Evolutionary conservation across 2,329 filamentous ascomycete species (phyloP).

Genomic region (Colletotrichum euphorbiae): DNA sequence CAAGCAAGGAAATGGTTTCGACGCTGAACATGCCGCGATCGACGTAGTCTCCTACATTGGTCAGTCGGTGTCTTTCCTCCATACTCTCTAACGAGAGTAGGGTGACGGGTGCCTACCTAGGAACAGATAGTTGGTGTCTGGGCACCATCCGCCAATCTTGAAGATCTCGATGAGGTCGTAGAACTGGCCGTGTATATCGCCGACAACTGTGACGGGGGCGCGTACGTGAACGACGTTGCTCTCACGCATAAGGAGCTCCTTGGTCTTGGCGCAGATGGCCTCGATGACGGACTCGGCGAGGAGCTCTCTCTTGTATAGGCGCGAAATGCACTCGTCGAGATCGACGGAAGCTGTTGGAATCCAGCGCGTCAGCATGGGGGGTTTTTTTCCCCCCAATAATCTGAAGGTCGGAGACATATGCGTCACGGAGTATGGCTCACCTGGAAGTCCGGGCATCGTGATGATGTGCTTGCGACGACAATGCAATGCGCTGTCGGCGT

Average conservation of each 20-base stretch:
- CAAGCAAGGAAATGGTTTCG: conserved; percentile 96
- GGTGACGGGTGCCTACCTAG: conserved; percentile 70
- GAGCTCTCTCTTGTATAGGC: conserved; percentile 96
- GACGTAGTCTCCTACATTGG: conserved; percentile 85
- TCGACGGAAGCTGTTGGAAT: conserved; percentile 83
- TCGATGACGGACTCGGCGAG: conserved; percentile 98
- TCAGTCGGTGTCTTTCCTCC: neutral
- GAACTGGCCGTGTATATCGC: conserved; percentile 98
- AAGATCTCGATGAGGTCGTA: conserved; percentile 99
- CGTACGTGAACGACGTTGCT: conserved; percentile 99
- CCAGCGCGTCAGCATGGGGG: conserved; percentile 8
- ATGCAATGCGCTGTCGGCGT: neutral
- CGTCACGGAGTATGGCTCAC: conserved; percentile 48
- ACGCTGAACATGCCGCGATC: conserved; percentile 99
- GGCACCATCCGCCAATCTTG: conserved; percentile 96
- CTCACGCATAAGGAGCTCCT: conserved; percentile 99
- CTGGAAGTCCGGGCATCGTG: conserved; percentile 69
- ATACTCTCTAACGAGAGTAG: conserved; percentile 11
- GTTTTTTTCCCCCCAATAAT: no score
- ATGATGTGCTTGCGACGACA: conserved; percentile 7
- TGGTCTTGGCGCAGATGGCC: conserved; percentile 98
- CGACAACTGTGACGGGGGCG: conserved; percentile 95
- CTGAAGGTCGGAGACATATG: no score
- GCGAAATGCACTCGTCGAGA: conserved; percentile 97
- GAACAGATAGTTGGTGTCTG: conserved; percentile 98